phyloP scores from a whole-genome alignment of 495 filamentous ascomycete genomes.

The Mycothermus thermophilus region DNA sequence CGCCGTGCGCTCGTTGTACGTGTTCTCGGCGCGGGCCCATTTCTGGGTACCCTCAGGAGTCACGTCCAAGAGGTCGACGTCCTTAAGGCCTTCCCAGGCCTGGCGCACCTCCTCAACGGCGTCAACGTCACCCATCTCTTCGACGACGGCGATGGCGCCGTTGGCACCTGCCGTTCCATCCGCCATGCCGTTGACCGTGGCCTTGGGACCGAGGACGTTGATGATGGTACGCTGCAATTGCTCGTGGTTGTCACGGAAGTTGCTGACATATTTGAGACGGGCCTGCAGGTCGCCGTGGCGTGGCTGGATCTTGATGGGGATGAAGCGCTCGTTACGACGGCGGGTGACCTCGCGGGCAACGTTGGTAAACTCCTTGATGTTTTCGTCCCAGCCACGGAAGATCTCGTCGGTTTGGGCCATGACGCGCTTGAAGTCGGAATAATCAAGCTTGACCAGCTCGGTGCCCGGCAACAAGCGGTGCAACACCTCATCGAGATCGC shows the following conservation, averaged over 20 bases:
- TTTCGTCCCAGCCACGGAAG: constrained; percentile 87
- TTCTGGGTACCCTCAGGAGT: constrained; percentile 72
- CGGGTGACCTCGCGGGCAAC: constrained; percentile 87
- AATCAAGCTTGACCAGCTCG: constrained; percentile 81
- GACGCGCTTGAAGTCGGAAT: constrained; percentile 70
- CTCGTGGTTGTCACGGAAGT: constrained; percentile 90
- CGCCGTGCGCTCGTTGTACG: constrained; percentile 92
- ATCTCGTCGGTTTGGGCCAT: constrained; percentile 74
- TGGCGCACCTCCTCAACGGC: constrained; percentile 93
- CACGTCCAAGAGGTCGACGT: constrained; percentile 91
- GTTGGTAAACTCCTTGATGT: constrained; percentile 93
- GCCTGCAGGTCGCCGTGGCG: constrained; percentile 78
- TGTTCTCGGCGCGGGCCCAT: constrained; percentile 85
- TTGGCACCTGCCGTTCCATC: constrained; percentile 37
- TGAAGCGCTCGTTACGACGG: constrained; percentile 88
- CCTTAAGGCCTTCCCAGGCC: constrained; percentile 81
- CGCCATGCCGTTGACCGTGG: constrained; percentile 32
- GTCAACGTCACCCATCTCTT: constrained; percentile 95
- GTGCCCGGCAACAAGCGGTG: constrained; percentile 75
- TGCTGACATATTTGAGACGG: constrained; percentile 79
- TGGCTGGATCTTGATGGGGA: constrained; percentile 85
- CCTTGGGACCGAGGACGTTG: constrained; percentile 74
- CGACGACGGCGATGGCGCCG: constrained; percentile 57
- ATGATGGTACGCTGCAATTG: constrained; percentile 92
- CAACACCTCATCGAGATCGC: constrained; percentile 73